Evolutionary conservation across 2,329 filamentous ascomycete genomes (phyloP), one percentile per base, ranked within the genome.

Genomic region (Paecilomyces sp.): DNA sequence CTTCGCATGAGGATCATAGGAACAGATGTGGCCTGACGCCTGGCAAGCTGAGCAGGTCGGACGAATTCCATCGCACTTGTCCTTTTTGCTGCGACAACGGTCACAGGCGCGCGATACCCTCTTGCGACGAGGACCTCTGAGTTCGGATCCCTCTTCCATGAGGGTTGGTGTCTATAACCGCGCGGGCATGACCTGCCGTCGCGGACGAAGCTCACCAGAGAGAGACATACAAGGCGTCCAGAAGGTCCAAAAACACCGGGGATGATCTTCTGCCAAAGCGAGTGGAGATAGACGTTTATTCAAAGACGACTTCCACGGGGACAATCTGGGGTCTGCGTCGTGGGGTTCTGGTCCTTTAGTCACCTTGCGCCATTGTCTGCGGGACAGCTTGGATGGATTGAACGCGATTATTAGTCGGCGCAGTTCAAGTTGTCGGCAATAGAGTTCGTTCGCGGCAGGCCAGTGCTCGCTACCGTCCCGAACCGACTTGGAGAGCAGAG

Each of bases 81-180:
- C 74, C 69, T 77, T 77, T 63, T 77, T 78, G 59, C 73, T 76
- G 61, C 77, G 74, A 69, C 77, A 79, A 53, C 76, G 72, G 61
- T 77, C 73, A 63, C 77, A 79, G 60, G 77, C 77, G 60, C 76
- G 71, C 22, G 77, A 79, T 52, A 79, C 76, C 67, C 77, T 76
- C 68, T 78, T 77, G 54, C 77, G 75, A 58, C 73, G 73, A 68
- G 72, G 67, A 64, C 66, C 69, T 67, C 72, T 74, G 9, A 65
- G 60, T 63, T 74, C 72, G 25, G 70, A 68, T 64, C 72, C 73
- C 67, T 77, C 74, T 60, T 74, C 71, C 69, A 76, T 77, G 66
- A 69, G 62, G 68, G 68, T 64, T 58, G 31, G 31, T 8, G 67
- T 55, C 62, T 66, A 61, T 31, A 52, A 51, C 58, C 62, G 55